Base-by-base conservation (phyloP, 2,329 filamentous ascomycete species). In the Alternaria arbusti region DNA sequence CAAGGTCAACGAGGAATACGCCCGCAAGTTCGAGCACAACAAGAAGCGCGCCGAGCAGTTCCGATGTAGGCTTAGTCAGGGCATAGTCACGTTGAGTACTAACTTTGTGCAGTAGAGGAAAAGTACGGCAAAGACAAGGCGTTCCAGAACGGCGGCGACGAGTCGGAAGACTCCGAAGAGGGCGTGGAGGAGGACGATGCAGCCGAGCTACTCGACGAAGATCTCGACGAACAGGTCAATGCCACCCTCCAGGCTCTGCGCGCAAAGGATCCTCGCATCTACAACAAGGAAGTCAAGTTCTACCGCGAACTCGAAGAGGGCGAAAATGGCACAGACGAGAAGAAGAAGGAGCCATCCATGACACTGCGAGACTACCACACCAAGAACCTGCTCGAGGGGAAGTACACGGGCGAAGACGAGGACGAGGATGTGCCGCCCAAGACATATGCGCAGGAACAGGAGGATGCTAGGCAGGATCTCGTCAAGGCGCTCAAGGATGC, bases 11-110 rank as follows among this genome's bases (percentile, higher is more conserved):
- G 86, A 94, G 78, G 93, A 96, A 56, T 99, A 90, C 79, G 96
- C 96, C 46, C 89, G 88, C 70, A 87, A 93, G 44, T 98, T 97
- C 73, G 96, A 99, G 80, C 87, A 98, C 82, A 99, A 99, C 83
- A 97, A 98, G 84, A 97, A 97, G 83, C 88, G 95, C 61, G 94
- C 97, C 77, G 96, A 99, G 79, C 84, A 89, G 67, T 90, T 94
- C 15, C 86, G 87, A 75, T 80, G 90, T 91, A 75, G 73, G 88
- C 81, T 22, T 13, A 12, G 13, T 20, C 9, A 4, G 7, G 30
- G 4, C 17, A 3, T 12, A 17, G 44, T 9, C 13, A 22, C 13
- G 6, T 9, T n/a, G 17, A 9, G 32, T 67, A 46, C 74, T 79
- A 70, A 79, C 61, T 44, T 44, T 9, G 5, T 22, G 7, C 61